Percentiles rank a stretch among this genome's conserved stretches.
Evolutionary conservation across 768 basidiomycete genomes (phyloP).

Genomic region (Amanita exitialis): DNA sequence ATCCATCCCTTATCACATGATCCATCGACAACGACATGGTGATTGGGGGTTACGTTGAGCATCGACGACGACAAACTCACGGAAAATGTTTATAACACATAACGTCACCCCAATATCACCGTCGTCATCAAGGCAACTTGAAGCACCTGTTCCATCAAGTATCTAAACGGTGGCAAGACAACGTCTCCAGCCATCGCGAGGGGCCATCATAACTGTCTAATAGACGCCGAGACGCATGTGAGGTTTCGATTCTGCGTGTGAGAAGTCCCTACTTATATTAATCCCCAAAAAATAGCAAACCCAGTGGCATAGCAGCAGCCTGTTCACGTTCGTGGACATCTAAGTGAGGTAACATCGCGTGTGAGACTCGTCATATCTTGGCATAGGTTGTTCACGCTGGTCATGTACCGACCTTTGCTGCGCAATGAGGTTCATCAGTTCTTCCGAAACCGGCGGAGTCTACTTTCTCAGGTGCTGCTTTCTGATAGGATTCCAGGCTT

Average conservation of each 20-base stretch:
- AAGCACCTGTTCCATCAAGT: not conserved
- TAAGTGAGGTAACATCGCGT: not conserved
- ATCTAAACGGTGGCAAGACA: not conserved
- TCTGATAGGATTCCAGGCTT: not conserved
- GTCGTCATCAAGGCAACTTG: not conserved
- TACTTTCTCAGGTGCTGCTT: conserved; percentile 1
- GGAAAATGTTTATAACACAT: not conserved
- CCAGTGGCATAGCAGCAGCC: not conserved
- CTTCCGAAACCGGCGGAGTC: conserved; percentile 12
- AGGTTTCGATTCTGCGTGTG: not conserved
- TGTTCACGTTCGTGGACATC: not conserved
- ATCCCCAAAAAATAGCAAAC: not conserved
- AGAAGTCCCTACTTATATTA: not conserved
- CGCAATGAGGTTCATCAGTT: not conserved
- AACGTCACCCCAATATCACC: not conserved
- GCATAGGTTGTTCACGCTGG: not conserved
- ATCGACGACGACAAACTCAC: not conserved
- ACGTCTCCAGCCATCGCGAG: not conserved
- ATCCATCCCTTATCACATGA: not conserved
- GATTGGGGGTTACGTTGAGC: not conserved
- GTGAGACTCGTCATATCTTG: not conserved
- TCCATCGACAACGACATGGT: not conserved
- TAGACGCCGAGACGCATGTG: not conserved
- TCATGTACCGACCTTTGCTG: not conserved
- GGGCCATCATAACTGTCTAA: not conserved